Conservation (phyloP, 116 monocot genomes). For the Trichopus zeylanicus region DNA sequence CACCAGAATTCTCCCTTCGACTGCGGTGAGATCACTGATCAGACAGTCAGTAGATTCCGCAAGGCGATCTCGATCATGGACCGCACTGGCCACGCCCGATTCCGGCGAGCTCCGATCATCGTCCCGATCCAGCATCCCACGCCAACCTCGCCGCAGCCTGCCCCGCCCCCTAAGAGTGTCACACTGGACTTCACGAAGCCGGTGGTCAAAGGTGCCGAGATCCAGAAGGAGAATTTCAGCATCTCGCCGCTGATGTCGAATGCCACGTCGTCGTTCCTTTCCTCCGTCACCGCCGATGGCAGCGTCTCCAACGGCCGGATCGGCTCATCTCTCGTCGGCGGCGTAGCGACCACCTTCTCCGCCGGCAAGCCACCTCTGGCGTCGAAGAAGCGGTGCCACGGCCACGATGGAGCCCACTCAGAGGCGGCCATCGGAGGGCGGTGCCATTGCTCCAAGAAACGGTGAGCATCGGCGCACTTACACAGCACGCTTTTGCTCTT, state of each 20-base stretch:
- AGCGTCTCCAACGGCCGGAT: constrained; percentile 64
- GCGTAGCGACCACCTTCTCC: background rate
- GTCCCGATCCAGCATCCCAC: background rate
- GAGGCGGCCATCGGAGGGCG: constrained; percentile 23
- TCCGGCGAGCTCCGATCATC: constrained; percentile 46
- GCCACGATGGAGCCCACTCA: constrained; percentile 18
- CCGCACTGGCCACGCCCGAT: constrained; percentile 82
- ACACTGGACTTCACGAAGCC: constrained; percentile 62
- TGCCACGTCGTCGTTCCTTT: constrained; percentile 57
- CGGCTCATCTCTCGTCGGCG: constrained; percentile 11
- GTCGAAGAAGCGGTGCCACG: constrained; percentile 32
- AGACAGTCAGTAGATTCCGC: constrained; percentile 56
- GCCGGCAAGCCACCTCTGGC: constrained; percentile 54
- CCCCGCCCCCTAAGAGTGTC: too few relatives aligned
- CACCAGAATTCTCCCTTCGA: constrained; percentile 20
- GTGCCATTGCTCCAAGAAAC: constrained; percentile 79
- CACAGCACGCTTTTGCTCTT: too few relatives aligned
- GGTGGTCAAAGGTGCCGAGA: too few relatives aligned
- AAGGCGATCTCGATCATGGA: constrained; percentile 61
- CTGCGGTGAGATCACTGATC: constrained; percentile 60
- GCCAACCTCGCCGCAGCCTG: constrained; percentile 14
- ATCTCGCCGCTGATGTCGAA: constrained; percentile 55
- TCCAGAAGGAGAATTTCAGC: too few relatives aligned
- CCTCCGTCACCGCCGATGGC: constrained; percentile 73
- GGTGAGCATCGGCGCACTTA: constrained; percentile 7